phyloP scores from a whole-genome alignment of 345 rosid species.

The Populus ilicifolia region DNA sequence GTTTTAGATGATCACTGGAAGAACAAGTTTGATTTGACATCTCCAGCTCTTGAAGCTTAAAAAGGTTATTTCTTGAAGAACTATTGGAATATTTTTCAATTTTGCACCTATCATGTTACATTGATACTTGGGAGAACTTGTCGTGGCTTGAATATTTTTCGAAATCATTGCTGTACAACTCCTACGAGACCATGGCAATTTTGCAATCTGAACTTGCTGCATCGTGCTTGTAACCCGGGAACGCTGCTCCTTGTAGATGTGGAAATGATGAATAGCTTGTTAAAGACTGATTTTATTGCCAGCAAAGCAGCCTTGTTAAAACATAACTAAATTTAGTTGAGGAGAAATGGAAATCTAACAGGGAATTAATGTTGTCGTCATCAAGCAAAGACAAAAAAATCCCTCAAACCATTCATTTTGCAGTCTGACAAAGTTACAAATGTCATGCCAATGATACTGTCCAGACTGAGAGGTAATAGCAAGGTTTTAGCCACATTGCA shows the following conservation, averaged over 20 bases:
- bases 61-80: too few relatives aligned
- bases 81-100: too few relatives aligned
- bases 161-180: too few relatives aligned
- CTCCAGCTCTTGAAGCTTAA: not conserved
- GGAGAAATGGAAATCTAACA: not conserved
- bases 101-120: too few relatives aligned
- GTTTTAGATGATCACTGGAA: not conserved
- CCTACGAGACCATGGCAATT: too few relatives aligned
- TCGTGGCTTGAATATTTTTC: too few relatives aligned
- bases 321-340: not conserved
- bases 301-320: not conserved
- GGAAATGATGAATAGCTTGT: not conserved
- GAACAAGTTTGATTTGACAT: not conserved
- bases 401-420: not conserved
- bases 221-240: too few relatives aligned
- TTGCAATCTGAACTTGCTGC: too few relatives aligned
- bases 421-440: not conserved
- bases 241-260: too few relatives aligned
- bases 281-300: not conserved
- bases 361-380: not conserved
- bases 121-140: too few relatives aligned
- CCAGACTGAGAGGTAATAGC: too few relatives aligned
- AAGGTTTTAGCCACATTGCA: not conserved
- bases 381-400: not conserved
- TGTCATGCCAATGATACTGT: not conserved